Percentiles rank a stretch among this genome's conserved stretches.
Conservation (phyloP, 176 grass and related monocot genomes). For the Zizania latifolia region DNA sequence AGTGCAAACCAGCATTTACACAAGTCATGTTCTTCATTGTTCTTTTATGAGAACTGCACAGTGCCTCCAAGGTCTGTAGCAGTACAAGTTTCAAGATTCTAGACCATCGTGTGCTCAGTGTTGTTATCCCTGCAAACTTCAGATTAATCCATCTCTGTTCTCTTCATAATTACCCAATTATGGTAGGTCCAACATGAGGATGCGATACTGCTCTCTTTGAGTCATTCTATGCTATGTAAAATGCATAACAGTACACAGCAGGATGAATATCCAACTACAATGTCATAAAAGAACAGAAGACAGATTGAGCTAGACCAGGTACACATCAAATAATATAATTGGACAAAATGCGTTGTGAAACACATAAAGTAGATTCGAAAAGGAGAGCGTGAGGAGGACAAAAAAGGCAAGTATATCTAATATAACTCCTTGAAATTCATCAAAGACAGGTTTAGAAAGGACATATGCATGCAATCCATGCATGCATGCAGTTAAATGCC, state of each 20-base stretch:
- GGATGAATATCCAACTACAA: neutral
- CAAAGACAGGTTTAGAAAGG: neutral
- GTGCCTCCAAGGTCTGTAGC: neutral
- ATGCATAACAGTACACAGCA: neutral
- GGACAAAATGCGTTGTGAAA: neutral
- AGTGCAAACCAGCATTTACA: neutral
- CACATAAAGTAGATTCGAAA: neutral
- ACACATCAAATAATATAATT: neutral
- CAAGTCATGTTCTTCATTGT: neutral
- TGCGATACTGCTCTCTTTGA: neutral
- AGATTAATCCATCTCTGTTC: neutral
- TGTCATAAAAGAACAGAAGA: neutral
- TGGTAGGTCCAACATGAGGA: neutral
- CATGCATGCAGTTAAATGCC: neutral
- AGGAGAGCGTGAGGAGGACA: neutral
- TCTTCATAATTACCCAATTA: neutral
- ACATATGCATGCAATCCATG: neutral
- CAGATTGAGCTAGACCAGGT: neutral
- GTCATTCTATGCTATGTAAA: neutral
- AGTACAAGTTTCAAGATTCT: neutral
- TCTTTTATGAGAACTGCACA: neutral
- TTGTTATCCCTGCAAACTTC: neutral
- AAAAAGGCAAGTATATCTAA: neutral
- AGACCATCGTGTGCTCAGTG: neutral
- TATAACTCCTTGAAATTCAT: neutral